Base-by-base conservation (phyloP, 306 rosid genomes). In the Rubus parviflorus region DNA sequence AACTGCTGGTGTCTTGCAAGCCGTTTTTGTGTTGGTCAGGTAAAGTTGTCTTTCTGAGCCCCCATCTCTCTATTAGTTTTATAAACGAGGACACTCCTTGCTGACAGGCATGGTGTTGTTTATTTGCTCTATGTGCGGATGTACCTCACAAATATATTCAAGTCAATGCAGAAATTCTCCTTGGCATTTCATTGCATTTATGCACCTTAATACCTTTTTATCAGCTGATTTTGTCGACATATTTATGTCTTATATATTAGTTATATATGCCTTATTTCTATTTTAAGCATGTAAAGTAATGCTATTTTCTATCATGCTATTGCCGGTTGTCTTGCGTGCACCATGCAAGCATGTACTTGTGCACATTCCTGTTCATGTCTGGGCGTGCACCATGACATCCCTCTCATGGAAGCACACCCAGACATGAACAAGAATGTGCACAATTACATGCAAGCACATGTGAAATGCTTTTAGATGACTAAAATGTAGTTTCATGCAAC, bases 1-100 rank as follows among this genome's bases (percentile, higher is more conserved):
- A 85, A 89, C 86, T 75, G 99, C 99, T 2, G 99, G 99, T 37
- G 89, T 95, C 75, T 84, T 95, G 86, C 96, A 92, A 85, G 89
- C 97, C 66, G 97, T 88, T 79, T 80, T 89, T 57, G 97, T 95
- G 86, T 85, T 95, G 90, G 79, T 95, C 81, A 92, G 98, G 98
- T 92, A 73, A 10, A 60, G 46, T 63, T 76, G 46, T 38, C 52
- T 73, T 72, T 75, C 72, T 61, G 30, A 63, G 6, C 14, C 46
- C 40, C 22, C 37, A 6, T 53, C 7, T 40, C 4, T 54, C 13
- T 54, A 4, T 52, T 14, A 71, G 20, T 19, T 52, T 19, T 72
- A n/a, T n/a, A 8, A 52, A 72, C 25, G 3, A 35, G 45, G 64
- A 22, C 37, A n/a, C 49, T 35, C 19, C n/a, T 10, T 19, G 7